Percentiles rank a stretch among this genome's conserved stretches.
Conservation (phyloP, 192 early-diverging fungal species). For the Mortierella hygrophila region DNA sequence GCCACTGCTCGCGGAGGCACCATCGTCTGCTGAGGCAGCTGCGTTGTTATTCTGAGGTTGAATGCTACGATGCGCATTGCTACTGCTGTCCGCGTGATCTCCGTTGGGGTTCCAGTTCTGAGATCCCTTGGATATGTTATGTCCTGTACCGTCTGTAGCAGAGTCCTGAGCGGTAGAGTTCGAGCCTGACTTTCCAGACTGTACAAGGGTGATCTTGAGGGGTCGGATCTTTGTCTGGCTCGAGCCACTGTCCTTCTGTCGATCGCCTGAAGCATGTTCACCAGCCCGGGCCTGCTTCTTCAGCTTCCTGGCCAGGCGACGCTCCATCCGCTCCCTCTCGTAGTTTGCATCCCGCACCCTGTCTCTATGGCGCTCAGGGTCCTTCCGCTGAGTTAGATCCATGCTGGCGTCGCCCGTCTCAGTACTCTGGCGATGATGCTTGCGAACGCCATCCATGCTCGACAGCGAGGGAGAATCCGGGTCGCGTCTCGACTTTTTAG, state of each 20-base stretch:
- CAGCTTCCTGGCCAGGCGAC: constrained; percentile 38
- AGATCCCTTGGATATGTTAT: constrained; percentile 11
- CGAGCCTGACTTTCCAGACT: constrained; percentile 28
- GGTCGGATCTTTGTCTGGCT: constrained; percentile 14
- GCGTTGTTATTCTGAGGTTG: constrained; percentile 16
- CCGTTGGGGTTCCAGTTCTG: constrained; percentile 1
- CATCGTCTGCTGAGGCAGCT: background rate
- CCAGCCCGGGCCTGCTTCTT: constrained; percentile 13
- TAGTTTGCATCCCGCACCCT: constrained; percentile 5
- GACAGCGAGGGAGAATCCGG: constrained; percentile 17
- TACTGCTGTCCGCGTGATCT: background rate
- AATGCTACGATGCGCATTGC: constrained; percentile 19
- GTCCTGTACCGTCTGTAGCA: background rate
- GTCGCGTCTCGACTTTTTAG: constrained; percentile 32
- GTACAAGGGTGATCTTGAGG: constrained; percentile 41
- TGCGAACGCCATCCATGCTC: constrained; percentile 5
- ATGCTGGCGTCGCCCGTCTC: background rate
- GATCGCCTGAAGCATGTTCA: constrained; percentile 15
- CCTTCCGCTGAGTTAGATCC: background rate
- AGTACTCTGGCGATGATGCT: background rate
- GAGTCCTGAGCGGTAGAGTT: constrained; percentile 9
- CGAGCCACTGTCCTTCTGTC: background rate
- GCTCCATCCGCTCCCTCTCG: constrained; percentile 24
- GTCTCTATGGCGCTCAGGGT: constrained; percentile 14
- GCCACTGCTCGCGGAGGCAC: background rate